A percentile compares a stretch with the other conserved stretches of the same genome.
phyloP scores from a whole-genome alignment of 192 early-diverging fungal genomes.

The Backusella australiensis region DNA sequence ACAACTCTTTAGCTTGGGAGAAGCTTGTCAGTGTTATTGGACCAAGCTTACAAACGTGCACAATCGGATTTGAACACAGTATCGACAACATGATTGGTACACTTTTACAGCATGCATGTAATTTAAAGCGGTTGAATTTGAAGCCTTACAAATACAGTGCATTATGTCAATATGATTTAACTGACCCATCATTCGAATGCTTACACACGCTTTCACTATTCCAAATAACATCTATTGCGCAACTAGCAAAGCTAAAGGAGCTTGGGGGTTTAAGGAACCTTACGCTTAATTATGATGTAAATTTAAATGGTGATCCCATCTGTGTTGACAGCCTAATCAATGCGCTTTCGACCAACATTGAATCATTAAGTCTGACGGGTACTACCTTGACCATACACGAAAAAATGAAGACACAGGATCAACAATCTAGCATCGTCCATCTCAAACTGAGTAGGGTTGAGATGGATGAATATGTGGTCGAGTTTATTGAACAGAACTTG shows the following conservation, averaged over 20 bases:
- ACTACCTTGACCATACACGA: background rate
- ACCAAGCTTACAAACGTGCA: background rate
- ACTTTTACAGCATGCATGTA: background rate
- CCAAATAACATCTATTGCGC: background rate
- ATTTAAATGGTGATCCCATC: background rate
- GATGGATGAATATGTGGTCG: background rate
- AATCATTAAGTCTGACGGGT: background rate
- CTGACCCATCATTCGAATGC: background rate
- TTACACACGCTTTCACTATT: background rate
- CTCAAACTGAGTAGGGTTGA: background rate
- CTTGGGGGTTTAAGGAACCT: background rate
- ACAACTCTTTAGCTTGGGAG: no score
- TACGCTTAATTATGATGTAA: background rate
- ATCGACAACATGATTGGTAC: background rate
- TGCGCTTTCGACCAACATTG: background rate
- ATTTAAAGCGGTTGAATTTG: background rate
- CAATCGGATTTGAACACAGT: background rate
- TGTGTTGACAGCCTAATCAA: background rate
- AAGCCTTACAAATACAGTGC: background rate
- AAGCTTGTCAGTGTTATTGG: no score
- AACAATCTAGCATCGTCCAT: background rate
- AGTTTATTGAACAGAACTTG: background rate
- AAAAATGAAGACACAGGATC: background rate
- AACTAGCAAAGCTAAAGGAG: background rate
- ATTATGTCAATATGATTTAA: background rate